phyloP scores from a whole-genome alignment of 495 filamentous ascomycete genomes.

The Xanthoparmelia taractica region DNA sequence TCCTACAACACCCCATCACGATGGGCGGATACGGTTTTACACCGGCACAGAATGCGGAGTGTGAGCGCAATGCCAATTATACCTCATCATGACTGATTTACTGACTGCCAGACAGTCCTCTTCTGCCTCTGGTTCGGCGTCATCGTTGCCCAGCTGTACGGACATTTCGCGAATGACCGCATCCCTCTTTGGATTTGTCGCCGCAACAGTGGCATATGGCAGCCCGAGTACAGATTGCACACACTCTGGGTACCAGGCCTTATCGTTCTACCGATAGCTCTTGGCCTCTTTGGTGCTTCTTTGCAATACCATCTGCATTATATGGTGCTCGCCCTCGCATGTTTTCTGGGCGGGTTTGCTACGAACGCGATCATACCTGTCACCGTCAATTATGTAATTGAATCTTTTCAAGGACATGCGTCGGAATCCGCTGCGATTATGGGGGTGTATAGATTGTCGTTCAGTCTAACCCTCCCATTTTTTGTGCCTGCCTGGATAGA shows the following conservation, averaged over 20 bases:
- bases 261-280: slow-evolving; percentile 40
- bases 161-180: slow-evolving; percentile 40
- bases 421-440: slow-evolving; percentile 38
- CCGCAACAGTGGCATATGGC: slow-evolving; percentile 39
- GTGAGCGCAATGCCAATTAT: slow-evolving; percentile 15
- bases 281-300: slow-evolving; percentile 43
- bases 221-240: slow-evolving; percentile 35
- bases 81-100: not conserved
- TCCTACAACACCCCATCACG: slow-evolving; percentile 32
- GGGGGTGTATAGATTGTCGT: slow-evolving; percentile 37
- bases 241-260: slow-evolving; percentile 12
- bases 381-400: slow-evolving; percentile 42
- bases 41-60: slow-evolving; percentile 34
- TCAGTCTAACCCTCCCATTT: slow-evolving; percentile 42
- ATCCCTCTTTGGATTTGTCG: slow-evolving; percentile 38
- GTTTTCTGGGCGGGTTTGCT: slow-evolving; percentile 37
- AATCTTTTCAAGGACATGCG: slow-evolving; percentile 39
- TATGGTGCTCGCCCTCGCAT: slow-evolving; percentile 39
- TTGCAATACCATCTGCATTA: slow-evolving; percentile 45
- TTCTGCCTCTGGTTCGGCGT: slow-evolving; percentile 44
- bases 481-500: slow-evolving; percentile 42
- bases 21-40: slow-evolving; percentile 37
- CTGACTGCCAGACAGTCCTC: not conserved
- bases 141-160: slow-evolving; percentile 36
- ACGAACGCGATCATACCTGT: slow-evolving; percentile 19